phyloP scores from a whole-genome alignment of 169 alveolate genomes.

The Eimeria acervulina region DNA sequence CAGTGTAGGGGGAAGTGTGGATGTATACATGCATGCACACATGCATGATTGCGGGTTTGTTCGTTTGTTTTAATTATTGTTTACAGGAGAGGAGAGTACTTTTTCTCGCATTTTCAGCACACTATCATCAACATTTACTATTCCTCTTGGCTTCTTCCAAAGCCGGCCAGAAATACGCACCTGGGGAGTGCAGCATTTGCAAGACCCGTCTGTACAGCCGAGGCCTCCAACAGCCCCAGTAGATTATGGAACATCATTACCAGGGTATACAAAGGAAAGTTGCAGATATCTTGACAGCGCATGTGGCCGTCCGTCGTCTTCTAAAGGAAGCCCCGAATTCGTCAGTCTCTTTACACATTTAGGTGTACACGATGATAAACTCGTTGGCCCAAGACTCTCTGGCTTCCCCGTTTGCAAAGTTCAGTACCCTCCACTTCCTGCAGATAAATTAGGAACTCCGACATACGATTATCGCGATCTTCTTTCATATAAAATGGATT shows the following conservation, averaged over 20 bases:
- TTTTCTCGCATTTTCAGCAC: background rate
- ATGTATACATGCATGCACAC: background rate
- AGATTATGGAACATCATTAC: conserved; percentile 25
- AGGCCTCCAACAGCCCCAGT: background rate
- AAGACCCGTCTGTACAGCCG: conserved; percentile 80
- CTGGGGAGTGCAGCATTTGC: conserved; percentile 59
- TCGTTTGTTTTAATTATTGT: background rate
- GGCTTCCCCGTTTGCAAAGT: conserved; percentile 13
- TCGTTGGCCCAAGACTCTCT: background rate
- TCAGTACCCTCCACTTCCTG: conserved; percentile 14
- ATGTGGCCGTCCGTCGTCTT: background rate
- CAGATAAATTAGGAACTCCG: conserved; percentile 38
- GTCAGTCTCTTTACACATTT: conserved; percentile 7
- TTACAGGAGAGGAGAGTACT: background rate
- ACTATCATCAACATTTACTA: background rate
- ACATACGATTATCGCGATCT: conserved; percentile 48
- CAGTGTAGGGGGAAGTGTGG: no score
- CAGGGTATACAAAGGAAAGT: conserved; percentile 26
- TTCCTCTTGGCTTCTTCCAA: conserved; percentile 70
- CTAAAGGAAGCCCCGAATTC: background rate
- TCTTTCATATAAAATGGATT: conserved; percentile 20
- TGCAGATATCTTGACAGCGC: background rate
- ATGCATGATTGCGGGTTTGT: background rate
- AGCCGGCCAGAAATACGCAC: conserved; percentile 64
- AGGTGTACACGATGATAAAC: background rate